Base-by-base conservation (phyloP, 2,329 filamentous ascomycete species). In the Chaetomium strumarium region DNA sequence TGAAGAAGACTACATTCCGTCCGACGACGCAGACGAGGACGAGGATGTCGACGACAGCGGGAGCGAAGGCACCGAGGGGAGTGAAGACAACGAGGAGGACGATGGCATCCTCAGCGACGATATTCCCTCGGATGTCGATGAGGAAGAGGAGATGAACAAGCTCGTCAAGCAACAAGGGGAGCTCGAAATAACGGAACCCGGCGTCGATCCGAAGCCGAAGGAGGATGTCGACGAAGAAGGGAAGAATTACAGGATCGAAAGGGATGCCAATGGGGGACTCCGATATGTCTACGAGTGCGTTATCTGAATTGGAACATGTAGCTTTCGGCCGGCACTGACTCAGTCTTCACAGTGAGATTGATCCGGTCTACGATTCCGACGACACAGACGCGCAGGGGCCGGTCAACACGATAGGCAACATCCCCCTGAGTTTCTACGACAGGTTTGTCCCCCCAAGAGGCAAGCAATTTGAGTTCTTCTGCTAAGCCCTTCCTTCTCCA, bases 351-450 rank as follows among this genome's bases (percentile, higher is more conserved):
- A 62, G 60, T 33, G 93, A 97, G 66, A 90, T 99, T 58, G 86
- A 97, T 60, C 89, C 92, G 2, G 85, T 90, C 49, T 96, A 99
- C 71, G 93, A 97, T 66, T 96, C 91, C 1, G 95, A 99, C 71
- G 92, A 96, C 66, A 88, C 88, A 3, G 92, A 96, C 67, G 85
- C 84, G 3, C 83, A 86, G 56, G 86, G 82, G 51, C 81, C 85
- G 29, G 78, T 77, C 47, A 99, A 99, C 72, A 97, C 93, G 0
- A 96, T 99, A 63, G 95, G 93, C 61, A 79, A 97, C 67, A 99
- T 99, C 55, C 89, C 91, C 5, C 75, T 97, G 46, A 86, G 88
- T 3, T 97, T 96, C 72, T 99, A 99, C 75, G 93, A 99, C 68
- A 87, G 89, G 34, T 60, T 51, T 33, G 19, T 16, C 2, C 14